Percentiles rank a stretch among this genome's conserved stretches.
Conservation (phyloP, 2,329 filamentous ascomycete genomes). For the Penicillium frequentans region DNA sequence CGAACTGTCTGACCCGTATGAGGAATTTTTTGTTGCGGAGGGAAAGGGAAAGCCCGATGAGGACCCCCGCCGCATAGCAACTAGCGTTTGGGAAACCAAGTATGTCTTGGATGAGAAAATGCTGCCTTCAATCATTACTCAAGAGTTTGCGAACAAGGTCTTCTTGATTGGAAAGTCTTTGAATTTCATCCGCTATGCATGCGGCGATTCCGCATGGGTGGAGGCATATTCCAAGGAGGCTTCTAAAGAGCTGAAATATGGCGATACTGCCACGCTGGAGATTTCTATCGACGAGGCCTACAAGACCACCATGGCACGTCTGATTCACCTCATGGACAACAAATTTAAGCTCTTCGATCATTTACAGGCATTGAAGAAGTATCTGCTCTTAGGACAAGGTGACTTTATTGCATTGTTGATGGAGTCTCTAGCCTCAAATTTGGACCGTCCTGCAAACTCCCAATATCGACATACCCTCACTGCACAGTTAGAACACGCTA, state of each 20-base stretch:
- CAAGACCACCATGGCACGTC: conserved; percentile 93
- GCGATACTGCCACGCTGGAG: conserved; percentile 87
- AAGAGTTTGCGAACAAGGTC: conserved; percentile 92
- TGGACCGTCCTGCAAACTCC: conserved; percentile 92
- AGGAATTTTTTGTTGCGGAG: conserved; percentile 92
- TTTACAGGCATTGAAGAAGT: conserved; percentile 86
- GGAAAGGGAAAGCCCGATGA: conserved; percentile 36
- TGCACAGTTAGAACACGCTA: conserved; percentile 96
- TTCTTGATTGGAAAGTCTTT: conserved; percentile 97
- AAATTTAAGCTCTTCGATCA: conserved; percentile 97
- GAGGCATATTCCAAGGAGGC: conserved; percentile 91
- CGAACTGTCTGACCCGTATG: conserved; percentile 92
- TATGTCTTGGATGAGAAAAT: conserved; percentile 82
- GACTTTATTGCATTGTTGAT: conserved; percentile 97
- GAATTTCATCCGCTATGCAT: conserved; percentile 97
- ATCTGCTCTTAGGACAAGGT: conserved; percentile 89
- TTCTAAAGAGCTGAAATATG: conserved; percentile 88
- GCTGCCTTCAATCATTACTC: conserved; percentile 89
- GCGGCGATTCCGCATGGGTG: conserved; percentile 91
- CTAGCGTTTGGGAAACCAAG: conserved; percentile 97
- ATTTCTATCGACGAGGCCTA: conserved; percentile 95
- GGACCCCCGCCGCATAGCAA: conserved; percentile 58
- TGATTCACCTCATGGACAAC: conserved; percentile 89
- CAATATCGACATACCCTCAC: conserved; percentile 97
- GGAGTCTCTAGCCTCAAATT: conserved; percentile 89